These are phyloP conservation scores for Fusarium marasasianum DNA, from an alignment of 2,329 filamentous ascomycete genomes.

Conservation along the genomic window DNA sequence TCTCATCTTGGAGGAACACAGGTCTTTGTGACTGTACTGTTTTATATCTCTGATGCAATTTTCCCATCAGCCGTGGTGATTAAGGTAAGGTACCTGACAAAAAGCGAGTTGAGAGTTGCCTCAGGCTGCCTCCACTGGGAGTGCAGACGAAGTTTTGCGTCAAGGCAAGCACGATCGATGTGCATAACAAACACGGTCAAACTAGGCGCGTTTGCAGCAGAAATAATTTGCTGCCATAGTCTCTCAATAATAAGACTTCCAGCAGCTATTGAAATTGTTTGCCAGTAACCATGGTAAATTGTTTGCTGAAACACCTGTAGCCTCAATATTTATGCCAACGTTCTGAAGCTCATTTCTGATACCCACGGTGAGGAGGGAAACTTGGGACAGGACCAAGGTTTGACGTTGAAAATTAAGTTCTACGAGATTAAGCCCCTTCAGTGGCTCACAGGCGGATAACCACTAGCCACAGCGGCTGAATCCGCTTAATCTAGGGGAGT, in stretches of 20 bases:
- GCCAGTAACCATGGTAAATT: background rate
- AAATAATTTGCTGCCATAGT: conserved; percentile 24
- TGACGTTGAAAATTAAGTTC: conserved; percentile 24
- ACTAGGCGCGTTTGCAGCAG: conserved; percentile 9
- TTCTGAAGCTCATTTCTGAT: background rate
- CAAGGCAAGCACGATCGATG: conserved; percentile 28
- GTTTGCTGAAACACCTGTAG: background rate
- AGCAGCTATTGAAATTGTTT: background rate
- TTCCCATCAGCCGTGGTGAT: background rate
- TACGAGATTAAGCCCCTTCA: conserved; percentile 10
- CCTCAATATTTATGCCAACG: background rate
- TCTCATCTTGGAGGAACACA: conserved; percentile 51
- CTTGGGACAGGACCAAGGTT: background rate
- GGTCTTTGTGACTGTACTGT: background rate
- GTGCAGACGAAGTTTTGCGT: conserved; percentile 2
- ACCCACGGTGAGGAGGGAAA: conserved; percentile 19
- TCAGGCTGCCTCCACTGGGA: conserved; percentile 2
- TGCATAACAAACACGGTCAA: conserved; percentile 10
- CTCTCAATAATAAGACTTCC: background rate
- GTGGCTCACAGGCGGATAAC: conserved; percentile 22
- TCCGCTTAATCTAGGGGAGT: conserved; percentile 15
- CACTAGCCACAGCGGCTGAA: conserved; percentile 42
- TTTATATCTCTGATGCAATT: background rate
- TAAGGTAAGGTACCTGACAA: background rate
- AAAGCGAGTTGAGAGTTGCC: conserved; percentile 14